phyloP scores from a whole-genome alignment of 306 rosid species.

The Pyrus betulifolia region DNA sequence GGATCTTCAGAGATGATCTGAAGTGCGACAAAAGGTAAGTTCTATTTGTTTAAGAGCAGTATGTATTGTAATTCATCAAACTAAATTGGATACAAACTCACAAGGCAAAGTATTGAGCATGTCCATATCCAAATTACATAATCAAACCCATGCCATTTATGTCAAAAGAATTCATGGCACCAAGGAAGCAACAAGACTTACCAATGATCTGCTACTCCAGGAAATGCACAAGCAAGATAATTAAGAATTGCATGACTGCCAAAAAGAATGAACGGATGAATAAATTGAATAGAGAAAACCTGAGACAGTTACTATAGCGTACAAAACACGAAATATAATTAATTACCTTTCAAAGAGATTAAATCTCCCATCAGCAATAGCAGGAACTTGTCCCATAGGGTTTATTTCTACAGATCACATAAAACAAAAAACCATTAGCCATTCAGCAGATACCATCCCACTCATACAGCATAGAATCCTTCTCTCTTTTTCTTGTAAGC shows the following conservation, averaged over 20 bases:
- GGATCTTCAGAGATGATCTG: not conserved
- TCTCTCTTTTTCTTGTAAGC: not conserved
- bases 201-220: conserved; percentile 84
- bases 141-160: not conserved
- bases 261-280: conserved; percentile 4
- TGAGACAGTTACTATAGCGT: not conserved
- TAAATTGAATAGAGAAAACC: not conserved
- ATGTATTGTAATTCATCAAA: no score
- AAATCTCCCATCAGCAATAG: conserved; percentile 75
- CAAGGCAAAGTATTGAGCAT: not conserved
- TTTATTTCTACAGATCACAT: conserved; percentile 52
- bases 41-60: no score
- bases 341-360: conserved; percentile 75
- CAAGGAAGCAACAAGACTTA: conserved; percentile 30
- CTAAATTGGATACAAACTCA: no score
- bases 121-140: not conserved
- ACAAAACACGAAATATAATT: not conserved
- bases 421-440: not conserved
- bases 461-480: not conserved
- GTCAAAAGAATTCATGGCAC: not conserved
- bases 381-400: conserved; percentile 73
- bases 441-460: not conserved
- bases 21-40: not conserved
- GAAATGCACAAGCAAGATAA: conserved; percentile 70
- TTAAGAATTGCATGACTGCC: conserved; percentile 83